A percentile compares a stretch with the other conserved stretches of the same genome.
Conservation (phyloP, 2,329 filamentous ascomycete species). For the Lanzia echinophila region DNA sequence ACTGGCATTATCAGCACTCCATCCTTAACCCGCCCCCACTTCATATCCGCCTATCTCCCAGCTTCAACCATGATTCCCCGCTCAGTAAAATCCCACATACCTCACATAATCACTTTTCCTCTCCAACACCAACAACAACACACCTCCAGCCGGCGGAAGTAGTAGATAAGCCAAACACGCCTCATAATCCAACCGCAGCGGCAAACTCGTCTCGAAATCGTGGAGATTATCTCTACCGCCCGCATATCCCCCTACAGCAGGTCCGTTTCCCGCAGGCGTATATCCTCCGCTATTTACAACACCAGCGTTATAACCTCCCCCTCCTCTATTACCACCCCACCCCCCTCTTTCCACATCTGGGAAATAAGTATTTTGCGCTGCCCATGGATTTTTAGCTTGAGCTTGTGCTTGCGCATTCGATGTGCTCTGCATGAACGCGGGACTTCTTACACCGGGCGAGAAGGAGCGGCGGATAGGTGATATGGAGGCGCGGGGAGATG, state of each 20-base stretch:
- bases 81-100: slow-evolving; percentile 40
- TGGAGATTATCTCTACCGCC: slow-evolving; percentile 48
- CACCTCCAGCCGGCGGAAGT: slow-evolving; percentile 77
- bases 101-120: slow-evolving; percentile 96
- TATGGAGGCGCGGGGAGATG: slow-evolving; percentile 42
- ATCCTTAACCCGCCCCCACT: not conserved
- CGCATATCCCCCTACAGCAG: not conserved
- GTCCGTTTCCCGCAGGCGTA: not conserved
- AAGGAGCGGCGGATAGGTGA: slow-evolving; percentile 43
- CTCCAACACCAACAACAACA: slow-evolving; percentile 78
- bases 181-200: slow-evolving; percentile 81
- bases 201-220: slow-evolving; percentile 87
- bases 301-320: not conserved
- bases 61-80: not conserved
- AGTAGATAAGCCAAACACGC: slow-evolving; percentile 83
- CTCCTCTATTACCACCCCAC: slow-evolving; percentile 1
- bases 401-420: slow-evolving; percentile 2
- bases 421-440: slow-evolving; percentile 10
- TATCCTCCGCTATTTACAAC: slow-evolving; percentile 4
- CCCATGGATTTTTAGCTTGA: slow-evolving; percentile 11
- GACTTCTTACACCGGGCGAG: slow-evolving; percentile 36
- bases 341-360: slow-evolving; percentile 2
- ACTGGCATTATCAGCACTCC: slow-evolving; percentile 5
- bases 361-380: slow-evolving; percentile 16
- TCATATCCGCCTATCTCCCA: not conserved